Conservation (phyloP, 2,329 filamentous ascomycete species). For the Monilinia fructicola region DNA sequence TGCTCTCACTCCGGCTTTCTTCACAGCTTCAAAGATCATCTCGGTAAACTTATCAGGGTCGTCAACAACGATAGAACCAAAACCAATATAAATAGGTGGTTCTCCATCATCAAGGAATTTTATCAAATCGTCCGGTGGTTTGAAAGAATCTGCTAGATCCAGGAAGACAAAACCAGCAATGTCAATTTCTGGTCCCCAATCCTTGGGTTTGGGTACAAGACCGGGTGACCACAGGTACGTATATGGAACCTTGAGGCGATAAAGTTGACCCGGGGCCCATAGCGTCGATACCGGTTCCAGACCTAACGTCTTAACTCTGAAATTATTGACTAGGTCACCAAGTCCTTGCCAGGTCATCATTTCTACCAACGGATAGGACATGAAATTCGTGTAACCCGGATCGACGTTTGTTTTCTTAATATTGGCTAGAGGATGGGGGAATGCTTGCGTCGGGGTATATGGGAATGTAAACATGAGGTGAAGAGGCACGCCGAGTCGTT, state of each 20-base stretch:
- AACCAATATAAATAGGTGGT: slow-evolving; percentile 70
- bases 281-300: slow-evolving; percentile 73
- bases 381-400: slow-evolving; percentile 73
- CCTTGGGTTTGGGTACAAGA: slow-evolving; percentile 64
- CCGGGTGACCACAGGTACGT: slow-evolving; percentile 72
- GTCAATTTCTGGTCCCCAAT: slow-evolving; percentile 70
- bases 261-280: slow-evolving; percentile 73
- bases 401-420: slow-evolving; percentile 73
- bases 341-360: slow-evolving; percentile 92
- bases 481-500: slow-evolving; percentile 72
- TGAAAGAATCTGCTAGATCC: slow-evolving; percentile 62
- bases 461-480: slow-evolving; percentile 90
- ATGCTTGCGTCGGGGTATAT: slow-evolving; percentile 71
- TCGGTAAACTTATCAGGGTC: slow-evolving; percentile 67
- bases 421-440: slow-evolving; percentile 71
- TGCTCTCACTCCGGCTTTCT: slow-evolving; percentile 64
- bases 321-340: slow-evolving; percentile 74
- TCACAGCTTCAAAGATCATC: slow-evolving; percentile 69
- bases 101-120: slow-evolving; percentile 58
- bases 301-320: slow-evolving; percentile 66
- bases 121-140: slow-evolving; percentile 55
- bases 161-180: slow-evolving; percentile 79
- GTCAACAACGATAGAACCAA: slow-evolving; percentile 74
- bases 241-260: slow-evolving; percentile 71
- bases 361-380: slow-evolving; percentile 77